Percentiles rank a stretch among this genome's conserved stretches.
phyloP scores from a whole-genome alignment of 2,329 filamentous ascomycete genomes.

The Alternaria dauci region DNA sequence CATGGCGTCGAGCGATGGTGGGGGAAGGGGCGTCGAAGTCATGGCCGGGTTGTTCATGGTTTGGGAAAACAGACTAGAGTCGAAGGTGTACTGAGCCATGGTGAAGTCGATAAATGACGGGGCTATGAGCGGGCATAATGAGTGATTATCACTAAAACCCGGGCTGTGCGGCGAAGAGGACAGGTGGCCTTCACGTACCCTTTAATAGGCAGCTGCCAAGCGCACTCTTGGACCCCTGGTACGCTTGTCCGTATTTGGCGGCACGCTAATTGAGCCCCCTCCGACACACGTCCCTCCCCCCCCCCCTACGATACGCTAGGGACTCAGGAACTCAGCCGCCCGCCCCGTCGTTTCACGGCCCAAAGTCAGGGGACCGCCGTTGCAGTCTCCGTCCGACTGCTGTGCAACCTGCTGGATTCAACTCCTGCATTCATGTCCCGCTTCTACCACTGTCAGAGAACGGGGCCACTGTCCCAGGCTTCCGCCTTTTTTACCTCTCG shows the following conservation, averaged over 20 bases:
- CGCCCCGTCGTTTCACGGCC: conserved; percentile 38
- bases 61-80: conserved; percentile 30
- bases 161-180: conserved; percentile 37
- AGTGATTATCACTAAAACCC: conserved; percentile 33
- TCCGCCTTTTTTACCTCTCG: not conserved
- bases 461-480: not conserved
- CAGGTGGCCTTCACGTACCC: conserved; percentile 47
- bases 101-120: conserved; percentile 37
- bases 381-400: conserved; percentile 22
- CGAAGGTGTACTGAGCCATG: conserved; percentile 41
- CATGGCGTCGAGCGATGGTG: conserved; percentile 31
- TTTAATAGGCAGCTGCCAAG: conserved; percentile 45
- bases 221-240: conserved; percentile 24
- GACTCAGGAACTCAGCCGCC: conserved; percentile 29
- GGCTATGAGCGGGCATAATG: conserved; percentile 42
- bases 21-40: conserved; percentile 34
- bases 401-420: conserved; percentile 18
- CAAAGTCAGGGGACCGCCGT: conserved; percentile 25
- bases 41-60: conserved; percentile 36
- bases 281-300: conserved; percentile 19
- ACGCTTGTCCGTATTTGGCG: conserved; percentile 22
- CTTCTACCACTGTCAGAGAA: conserved; percentile 6
- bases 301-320: conserved; percentile 16
- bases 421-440: conserved; percentile 16
- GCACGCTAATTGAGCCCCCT: conserved; percentile 11